These are phyloP conservation scores for Metrosideros polymorpha DNA, from an alignment of 441 rosid genomes.

Conservation along the genomic window DNA sequence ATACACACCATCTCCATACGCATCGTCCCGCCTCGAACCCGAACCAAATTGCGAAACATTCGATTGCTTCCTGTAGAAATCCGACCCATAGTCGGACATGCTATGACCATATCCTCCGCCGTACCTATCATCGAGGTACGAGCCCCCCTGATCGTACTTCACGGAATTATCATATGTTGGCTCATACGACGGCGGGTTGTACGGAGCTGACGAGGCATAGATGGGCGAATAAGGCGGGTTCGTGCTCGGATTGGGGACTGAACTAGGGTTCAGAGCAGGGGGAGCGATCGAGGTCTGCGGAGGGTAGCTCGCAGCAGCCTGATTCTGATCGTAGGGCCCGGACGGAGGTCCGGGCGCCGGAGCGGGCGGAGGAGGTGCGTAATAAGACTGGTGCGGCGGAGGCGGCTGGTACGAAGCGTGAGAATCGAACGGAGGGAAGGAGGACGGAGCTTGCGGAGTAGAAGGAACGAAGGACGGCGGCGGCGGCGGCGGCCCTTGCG, in stretches of 20 bases:
- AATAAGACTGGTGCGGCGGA: slow-evolving; percentile 32
- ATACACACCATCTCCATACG: slow-evolving; percentile 74
- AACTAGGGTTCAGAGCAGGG: slow-evolving; percentile 5
- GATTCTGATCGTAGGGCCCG: slow-evolving; percentile 18
- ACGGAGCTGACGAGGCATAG: slow-evolving; percentile 31
- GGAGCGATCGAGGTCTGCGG: slow-evolving; percentile 14
- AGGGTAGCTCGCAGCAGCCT: slow-evolving; percentile 32
- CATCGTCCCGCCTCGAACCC: slow-evolving; percentile 33
- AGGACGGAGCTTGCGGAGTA: slow-evolving; percentile 13
- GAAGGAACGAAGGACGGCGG: background rate
- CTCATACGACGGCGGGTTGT: slow-evolving; percentile 33
- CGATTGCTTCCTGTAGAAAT: slow-evolving; percentile 48
- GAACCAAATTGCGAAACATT: slow-evolving; percentile 28
- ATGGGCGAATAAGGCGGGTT: slow-evolving; percentile 33
- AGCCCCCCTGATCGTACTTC: slow-evolving; percentile 43
- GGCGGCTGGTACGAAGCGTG: slow-evolving; percentile 50
- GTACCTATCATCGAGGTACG: slow-evolving; percentile 38
- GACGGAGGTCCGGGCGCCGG: background rate
- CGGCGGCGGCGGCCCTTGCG: slow-evolving; percentile 20
- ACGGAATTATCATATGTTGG: slow-evolving; percentile 35
- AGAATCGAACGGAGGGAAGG: slow-evolving; percentile 58
- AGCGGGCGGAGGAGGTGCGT: slow-evolving; percentile 42
- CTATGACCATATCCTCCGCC: slow-evolving; percentile 26
- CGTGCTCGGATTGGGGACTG: background rate
- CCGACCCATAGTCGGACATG: slow-evolving; percentile 40